phyloP scores from a whole-genome alignment of 495 filamentous ascomycete species.

The Xylaria curta region DNA sequence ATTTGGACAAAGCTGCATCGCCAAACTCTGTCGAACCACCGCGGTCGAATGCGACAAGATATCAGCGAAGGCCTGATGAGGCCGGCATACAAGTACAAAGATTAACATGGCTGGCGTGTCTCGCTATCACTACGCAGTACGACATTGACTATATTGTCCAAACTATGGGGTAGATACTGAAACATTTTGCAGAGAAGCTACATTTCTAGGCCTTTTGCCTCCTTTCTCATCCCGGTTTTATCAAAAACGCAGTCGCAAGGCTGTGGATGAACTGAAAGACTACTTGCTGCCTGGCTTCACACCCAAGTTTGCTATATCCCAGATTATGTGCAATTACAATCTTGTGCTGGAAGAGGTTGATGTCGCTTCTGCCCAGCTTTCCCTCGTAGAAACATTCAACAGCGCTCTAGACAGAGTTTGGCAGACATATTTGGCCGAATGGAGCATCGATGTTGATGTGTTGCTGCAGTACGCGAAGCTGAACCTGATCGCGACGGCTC shows the following conservation, averaged over 20 bases:
- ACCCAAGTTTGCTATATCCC: constrained; percentile 10
- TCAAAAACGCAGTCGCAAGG: constrained; percentile 14
- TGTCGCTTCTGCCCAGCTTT: constrained; percentile 3
- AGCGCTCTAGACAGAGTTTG: constrained; percentile 8
- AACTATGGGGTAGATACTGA: neutral
- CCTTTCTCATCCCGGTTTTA: constrained; percentile 13
- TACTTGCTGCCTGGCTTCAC: neutral
- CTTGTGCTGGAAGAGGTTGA: constrained; percentile 16
- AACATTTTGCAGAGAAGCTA: constrained; percentile 8
- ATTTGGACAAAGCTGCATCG: constrained; percentile 13
- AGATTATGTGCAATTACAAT: constrained; percentile 12
- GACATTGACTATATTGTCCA: neutral
- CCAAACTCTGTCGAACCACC: neutral
- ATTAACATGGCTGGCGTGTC: constrained; percentile 17
- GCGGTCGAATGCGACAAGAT: neutral
- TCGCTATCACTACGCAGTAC: constrained; percentile 14
- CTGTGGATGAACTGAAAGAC: neutral
- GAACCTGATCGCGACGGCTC: constrained; percentile 10
- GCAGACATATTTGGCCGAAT: constrained; percentile 12
- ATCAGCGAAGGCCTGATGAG: neutral
- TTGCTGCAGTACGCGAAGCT: constrained; percentile 14
- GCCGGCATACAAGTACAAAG: constrained; percentile 11
- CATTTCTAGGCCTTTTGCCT: constrained; percentile 18
- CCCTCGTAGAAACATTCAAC: constrained; percentile 14
- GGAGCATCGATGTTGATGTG: constrained; percentile 13